Evolutionary conservation across 2,329 filamentous ascomycete genomes (phyloP), one percentile per base, ranked within the genome.

Genomic region (Bipolaris cookei): DNA sequence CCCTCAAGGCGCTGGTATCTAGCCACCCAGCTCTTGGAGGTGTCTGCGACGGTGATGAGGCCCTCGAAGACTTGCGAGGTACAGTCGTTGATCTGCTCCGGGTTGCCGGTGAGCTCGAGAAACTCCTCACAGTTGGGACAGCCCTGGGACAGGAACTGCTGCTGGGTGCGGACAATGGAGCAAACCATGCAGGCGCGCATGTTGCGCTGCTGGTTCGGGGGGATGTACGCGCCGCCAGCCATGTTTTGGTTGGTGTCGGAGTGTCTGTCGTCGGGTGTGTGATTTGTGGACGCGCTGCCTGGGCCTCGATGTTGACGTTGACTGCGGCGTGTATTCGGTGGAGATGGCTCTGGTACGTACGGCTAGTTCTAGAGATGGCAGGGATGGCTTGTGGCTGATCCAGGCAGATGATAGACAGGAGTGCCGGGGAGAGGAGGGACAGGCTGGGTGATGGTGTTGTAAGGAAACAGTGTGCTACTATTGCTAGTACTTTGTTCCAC

Each of bases 151-250:
- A 88, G 84, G 84, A 99, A 99, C 77, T 91, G 89, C 65, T 83
- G 84, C 72, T 89, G 87, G 59, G 90, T 89, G 83, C 94, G 92
- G 64, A 98, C 91, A 74, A 98, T 90, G 52, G 92, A 94, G 86
- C 95, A 99, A 68, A 98, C 92, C 92, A 99, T 97, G 83, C 95
- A 99, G 72, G 95, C 95, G 79, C 95, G 93, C 67, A 96, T 86
- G 76, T 91, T 88, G 79, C 93, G 91, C 81, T 90, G 88, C 79
- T 95, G 90, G 75, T 83, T 84, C 6, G 90, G 84, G 14, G 90
- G 80, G 61, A 92, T 88, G 76, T 87, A 92, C 76, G 87, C 89
- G 83, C 66, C 66, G 51, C 60, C 56, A 47, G 57, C 23, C 30
- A 56, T 39, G 38, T 55, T 13, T 18, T 32, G n/a, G n/a, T 30